A percentile compares a stretch with the other conserved stretches of the same genome.
phyloP scores from a whole-genome alignment of 345 rosid species.

The Triadica sebifera region DNA sequence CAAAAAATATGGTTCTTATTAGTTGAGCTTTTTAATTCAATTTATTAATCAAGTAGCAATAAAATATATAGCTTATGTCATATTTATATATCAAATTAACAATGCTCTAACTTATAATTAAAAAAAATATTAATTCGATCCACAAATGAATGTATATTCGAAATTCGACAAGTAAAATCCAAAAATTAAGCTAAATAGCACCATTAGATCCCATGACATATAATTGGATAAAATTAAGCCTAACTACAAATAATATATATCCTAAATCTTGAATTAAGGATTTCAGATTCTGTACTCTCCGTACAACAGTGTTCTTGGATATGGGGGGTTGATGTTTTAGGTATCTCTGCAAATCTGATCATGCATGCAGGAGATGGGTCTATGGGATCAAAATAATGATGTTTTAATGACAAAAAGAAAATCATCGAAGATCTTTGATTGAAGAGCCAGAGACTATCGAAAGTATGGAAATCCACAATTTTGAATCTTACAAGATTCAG shows the following conservation, averaged over 20 bases:
- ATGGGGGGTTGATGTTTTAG: too few species aligned
- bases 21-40: too few species aligned
- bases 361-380: conserved; percentile 37
- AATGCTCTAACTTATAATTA: too few species aligned
- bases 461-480: conserved; percentile 29
- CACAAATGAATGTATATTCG: too few species aligned
- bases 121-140: too few species aligned
- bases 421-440: conserved; percentile 8
- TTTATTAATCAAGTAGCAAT: too few species aligned
- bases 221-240: background rate
- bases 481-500: conserved; percentile 16
- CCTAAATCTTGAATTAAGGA: background rate
- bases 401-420: background rate
- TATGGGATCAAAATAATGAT: too few species aligned
- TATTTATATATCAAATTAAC: too few species aligned
- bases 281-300: conserved; percentile 3
- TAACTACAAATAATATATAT: background rate
- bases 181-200: conserved; percentile 17
- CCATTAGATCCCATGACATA: background rate
- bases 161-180: background rate
- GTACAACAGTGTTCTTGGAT: conserved; percentile 9
- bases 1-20: too few species aligned
- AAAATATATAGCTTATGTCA: too few species aligned
- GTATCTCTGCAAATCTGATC: conserved; percentile 29
- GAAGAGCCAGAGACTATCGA: conserved; percentile 24